Base-by-base conservation (phyloP, 352 stramenopile genomes). In the Phytopythium aichiense region DNA sequence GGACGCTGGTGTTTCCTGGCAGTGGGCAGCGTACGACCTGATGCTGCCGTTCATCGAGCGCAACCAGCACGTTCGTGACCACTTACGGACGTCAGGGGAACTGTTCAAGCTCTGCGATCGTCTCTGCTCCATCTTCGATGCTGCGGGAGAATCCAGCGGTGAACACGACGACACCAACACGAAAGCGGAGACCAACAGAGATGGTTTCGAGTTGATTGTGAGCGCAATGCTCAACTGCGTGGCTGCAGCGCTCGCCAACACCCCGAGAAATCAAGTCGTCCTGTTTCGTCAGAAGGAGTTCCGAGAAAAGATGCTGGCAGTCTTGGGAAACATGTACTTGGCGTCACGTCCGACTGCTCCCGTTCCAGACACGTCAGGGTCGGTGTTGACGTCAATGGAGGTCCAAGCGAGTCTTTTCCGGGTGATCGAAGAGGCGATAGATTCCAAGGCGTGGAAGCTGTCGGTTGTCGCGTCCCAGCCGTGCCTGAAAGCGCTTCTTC, bases 391-490 rank as follows among this genome's bases (percentile, higher is more conserved):
- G 3, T 35, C 65, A 0, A 63, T 55, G 53, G 61, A 58, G 28
- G 49, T 79, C 1, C 76, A 68, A 15, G 58, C 72, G 25, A 75
- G 68, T n/a, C 15, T 88, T 13, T 16, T 76, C 2, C 69, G 62
- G 1, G 67, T 87, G 30, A 40, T 87, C 0, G 81, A 91, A 25
- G 69, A 86, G 52, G 66, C 66, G 0, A 60, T 88, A 12, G 77
- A 77, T 23, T 79, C 69, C 18, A 89, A 90, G 48, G 76, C 76
- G 37, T 92, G 83, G 83, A 72, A 75, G 51, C 82, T 72, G 23
- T 42, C 65, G 0, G 38, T 90, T 3, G 58, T 70, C 7, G 52
- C 65, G 7, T 72, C 65, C 0, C 31, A 64, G 16, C 30, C 65
- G 0, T 49, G 70, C 2, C 28, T 86, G 0, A 22, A n/a, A 0